Conservation (phyloP, 345 rosid species). For the Pistacia atlantica region DNA sequence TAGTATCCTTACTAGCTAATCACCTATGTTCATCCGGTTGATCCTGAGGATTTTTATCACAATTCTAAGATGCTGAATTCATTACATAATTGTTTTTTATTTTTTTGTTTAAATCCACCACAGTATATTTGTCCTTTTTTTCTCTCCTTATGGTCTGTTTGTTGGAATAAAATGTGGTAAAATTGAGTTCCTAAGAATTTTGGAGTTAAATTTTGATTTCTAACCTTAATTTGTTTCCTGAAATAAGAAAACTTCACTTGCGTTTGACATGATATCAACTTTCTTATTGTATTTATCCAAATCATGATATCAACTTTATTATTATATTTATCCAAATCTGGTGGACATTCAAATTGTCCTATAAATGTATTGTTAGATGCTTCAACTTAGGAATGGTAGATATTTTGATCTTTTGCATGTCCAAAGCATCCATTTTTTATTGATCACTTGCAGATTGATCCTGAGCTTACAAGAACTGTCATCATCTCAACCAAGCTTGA, state of each 20-base stretch:
- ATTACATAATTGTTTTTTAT: background rate
- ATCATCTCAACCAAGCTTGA: constrained; percentile 93
- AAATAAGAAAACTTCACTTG: background rate
- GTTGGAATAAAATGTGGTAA: background rate
- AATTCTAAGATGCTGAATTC: background rate
- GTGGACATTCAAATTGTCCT: background rate
- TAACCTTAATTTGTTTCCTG: background rate
- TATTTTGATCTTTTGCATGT: background rate
- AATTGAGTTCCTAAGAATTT: background rate
- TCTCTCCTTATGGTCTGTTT: background rate
- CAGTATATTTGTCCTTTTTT: background rate
- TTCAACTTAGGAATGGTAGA: background rate
- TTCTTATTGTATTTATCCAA: background rate
- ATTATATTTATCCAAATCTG: background rate
- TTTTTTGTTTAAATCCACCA: background rate
- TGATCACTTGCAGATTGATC: constrained; percentile 70
- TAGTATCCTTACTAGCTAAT: no score
- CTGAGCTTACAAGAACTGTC: constrained; percentile 88
- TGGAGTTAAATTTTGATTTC: background rate
- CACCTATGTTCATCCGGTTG: background rate
- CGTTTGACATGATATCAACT: background rate
- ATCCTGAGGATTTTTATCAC: background rate
- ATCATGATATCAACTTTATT: background rate
- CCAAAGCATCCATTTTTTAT: constrained; percentile 20
- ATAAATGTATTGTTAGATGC: background rate